A percentile compares a stretch with the other conserved stretches of the same genome.
phyloP scores from a whole-genome alignment of 257 asterid species.

The Solanum piurae region DNA sequence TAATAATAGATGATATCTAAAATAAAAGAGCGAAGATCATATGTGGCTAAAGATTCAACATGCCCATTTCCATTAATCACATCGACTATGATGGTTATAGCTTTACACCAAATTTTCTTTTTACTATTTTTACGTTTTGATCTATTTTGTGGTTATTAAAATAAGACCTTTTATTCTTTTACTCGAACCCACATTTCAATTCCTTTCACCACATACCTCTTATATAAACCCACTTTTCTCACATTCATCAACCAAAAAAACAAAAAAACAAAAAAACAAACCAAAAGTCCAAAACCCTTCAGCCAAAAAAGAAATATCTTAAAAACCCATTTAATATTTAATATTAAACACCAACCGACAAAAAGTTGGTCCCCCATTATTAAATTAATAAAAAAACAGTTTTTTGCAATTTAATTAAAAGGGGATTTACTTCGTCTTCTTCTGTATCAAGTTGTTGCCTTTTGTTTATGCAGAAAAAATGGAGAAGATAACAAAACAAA shows the following conservation, averaged over 20 bases:
- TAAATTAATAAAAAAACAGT: background rate
- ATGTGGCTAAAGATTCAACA: background rate
- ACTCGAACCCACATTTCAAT: background rate
- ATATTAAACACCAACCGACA: background rate
- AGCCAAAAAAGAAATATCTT: background rate
- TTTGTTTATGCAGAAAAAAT: background rate
- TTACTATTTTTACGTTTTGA: background rate
- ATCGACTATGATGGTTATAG: background rate
- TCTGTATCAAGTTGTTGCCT: background rate
- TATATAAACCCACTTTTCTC: background rate
- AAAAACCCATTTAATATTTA: background rate
- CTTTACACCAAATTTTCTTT: background rate
- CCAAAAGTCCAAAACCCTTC: background rate
- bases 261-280: no score
- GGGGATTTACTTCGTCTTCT: background rate
- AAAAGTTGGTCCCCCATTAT: background rate
- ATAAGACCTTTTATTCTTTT: background rate
- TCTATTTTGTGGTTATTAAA: background rate
- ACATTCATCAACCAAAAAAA: background rate
- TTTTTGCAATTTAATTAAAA: background rate
- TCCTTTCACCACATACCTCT: background rate
- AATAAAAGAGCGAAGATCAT: background rate
- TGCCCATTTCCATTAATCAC: background rate
- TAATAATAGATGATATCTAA: background rate
- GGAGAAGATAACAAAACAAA: background rate